phyloP scores from a whole-genome alignment of 1,284 basidiomycete species.

The Pisolithus thermaeus region DNA sequence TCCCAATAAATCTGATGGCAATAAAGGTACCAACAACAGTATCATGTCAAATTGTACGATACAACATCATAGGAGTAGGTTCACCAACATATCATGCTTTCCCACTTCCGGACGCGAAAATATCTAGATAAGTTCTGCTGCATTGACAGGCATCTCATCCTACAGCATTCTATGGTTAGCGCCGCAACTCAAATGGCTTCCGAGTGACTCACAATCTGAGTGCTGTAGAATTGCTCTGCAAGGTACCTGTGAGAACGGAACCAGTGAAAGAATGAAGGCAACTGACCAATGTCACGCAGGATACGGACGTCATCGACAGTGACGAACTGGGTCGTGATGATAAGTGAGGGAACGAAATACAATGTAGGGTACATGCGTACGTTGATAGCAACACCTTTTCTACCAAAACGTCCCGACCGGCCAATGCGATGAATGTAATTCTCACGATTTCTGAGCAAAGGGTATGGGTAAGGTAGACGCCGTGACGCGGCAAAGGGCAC shows the following conservation, averaged over 20 bases:
- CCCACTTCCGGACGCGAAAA: slow-evolving; percentile 1
- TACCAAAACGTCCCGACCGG: slow-evolving; percentile 90
- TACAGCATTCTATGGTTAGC: slow-evolving; percentile 24
- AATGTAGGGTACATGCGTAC: slow-evolving; percentile 37
- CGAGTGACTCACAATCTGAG: slow-evolving; percentile 66
- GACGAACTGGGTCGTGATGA: slow-evolving; percentile 59
- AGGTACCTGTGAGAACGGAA: slow-evolving; percentile 12
- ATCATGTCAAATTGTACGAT: slow-evolving; percentile 28
- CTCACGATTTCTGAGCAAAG: slow-evolving; percentile 75
- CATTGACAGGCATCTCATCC: slow-evolving; percentile 95
- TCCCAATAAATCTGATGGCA: slow-evolving; percentile 2
- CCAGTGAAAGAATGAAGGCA: slow-evolving; percentile 1
- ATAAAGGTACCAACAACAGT: slow-evolving; percentile 41
- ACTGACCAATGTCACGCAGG: slow-evolving; percentile 82
- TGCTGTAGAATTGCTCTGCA: slow-evolving; percentile 81
- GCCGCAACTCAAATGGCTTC: slow-evolving; percentile 5
- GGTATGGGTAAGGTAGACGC: slow-evolving; percentile 11
- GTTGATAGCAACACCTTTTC: slow-evolving; percentile 91
- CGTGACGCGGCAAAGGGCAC: slow-evolving; percentile 17
- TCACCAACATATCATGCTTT: slow-evolving; percentile 4
- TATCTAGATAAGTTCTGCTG: slow-evolving; percentile 73
- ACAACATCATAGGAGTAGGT: slow-evolving; percentile 8
- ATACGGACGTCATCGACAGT: slow-evolving; percentile 89
- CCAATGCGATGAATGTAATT: slow-evolving; percentile 99
- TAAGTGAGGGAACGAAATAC: slow-evolving; percentile 7